Base-by-base conservation (phyloP, 352 stramenopile genomes). In the Pythium utonaiense region DNA sequence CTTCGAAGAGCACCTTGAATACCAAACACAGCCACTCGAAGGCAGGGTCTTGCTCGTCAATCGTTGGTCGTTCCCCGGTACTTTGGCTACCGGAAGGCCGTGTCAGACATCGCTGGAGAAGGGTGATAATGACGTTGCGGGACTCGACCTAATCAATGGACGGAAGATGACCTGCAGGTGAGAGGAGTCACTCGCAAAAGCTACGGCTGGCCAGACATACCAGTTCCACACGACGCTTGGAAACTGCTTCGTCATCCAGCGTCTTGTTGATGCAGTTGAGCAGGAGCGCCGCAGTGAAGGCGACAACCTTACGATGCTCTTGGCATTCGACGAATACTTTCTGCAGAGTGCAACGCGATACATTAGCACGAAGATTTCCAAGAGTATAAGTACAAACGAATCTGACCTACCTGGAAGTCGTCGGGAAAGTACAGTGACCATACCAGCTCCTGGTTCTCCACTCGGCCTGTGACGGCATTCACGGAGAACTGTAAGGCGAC, bases 241-340 rank as follows among this genome's bases (percentile, higher is more conserved):
- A 40, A 3, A 69, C 53, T 34, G 61, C 54, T 17, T 75, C 67
- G 28, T 62, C 50, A n/a, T 75, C 54, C 0, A 49, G 55, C 1
- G 64, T 62, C 24, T 67, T 62, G 36, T 86, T 89, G 40, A 92
- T 44, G 61, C 80, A 92, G 60, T 92, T 92, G 10, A 91, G 53
- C 16, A 88, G 44, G 13, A 91, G 53, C 9, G 84, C 84, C 8
- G 74, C 71, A 0, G 75, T 61, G 69, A 88, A 94, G 7, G 80
- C 82, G 24, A 91, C 64, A 49, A 94, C 55, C 58, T 94, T 94
- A 28, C 84, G 84, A 47, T 92, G 67, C 58, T 80, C 62, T 21
- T 94, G 84, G 33, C 79, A 92, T 52, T 94, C 84, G 10, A 92
- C 75, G 24, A 94, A 62, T 5, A 92, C 60, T 92, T 91, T 92